Conservation (phyloP, 2,329 filamentous ascomycete genomes). For the Colletotrichum tamarilloi region DNA sequence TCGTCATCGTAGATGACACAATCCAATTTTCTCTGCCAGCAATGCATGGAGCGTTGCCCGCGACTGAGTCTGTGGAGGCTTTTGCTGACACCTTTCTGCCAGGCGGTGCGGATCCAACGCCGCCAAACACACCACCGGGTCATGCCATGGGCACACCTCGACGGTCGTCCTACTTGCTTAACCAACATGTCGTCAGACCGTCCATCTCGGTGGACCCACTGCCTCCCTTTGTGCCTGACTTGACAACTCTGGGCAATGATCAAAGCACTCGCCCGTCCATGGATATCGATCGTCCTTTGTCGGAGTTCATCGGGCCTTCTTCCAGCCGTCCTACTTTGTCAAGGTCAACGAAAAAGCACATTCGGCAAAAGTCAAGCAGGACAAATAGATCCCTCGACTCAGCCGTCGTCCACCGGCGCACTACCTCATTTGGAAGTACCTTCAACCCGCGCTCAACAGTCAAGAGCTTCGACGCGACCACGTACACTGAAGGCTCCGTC, state of each 20-base stretch:
- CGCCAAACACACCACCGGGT: conserved; percentile 70
- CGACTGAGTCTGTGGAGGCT: conserved; percentile 61
- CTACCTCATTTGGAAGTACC: conserved; percentile 70
- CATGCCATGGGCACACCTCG: conserved; percentile 57
- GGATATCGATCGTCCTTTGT: conserved; percentile 45
- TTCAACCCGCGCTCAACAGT: conserved; percentile 61
- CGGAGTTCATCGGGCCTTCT: conserved; percentile 43
- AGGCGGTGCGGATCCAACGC: conserved; percentile 65
- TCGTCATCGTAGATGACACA: conserved; percentile 85
- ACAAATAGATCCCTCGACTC: conserved; percentile 63
- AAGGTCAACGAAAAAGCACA: conserved; percentile 45
- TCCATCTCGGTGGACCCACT: conserved; percentile 53
- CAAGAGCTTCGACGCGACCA: conserved; percentile 71
- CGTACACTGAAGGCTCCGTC: conserved; percentile 63
- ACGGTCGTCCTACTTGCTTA: conserved; percentile 66
- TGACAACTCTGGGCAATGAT: conserved; percentile 50
- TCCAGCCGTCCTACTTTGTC: conserved; percentile 9
- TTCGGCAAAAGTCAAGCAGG: conserved; percentile 58
- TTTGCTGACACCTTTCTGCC: conserved; percentile 65
- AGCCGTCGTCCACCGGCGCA: conserved; percentile 60
- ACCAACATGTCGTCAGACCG: conserved; percentile 54
- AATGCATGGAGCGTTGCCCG: conserved; percentile 62
- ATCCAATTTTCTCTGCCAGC: conserved; percentile 58
- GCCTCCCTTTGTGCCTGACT: conserved; percentile 60
- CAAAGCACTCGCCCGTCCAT: conserved; percentile 44